Base-by-base conservation (phyloP, 495 filamentous ascomycete species). In the Umbilicaria muhlenbergii region DNA sequence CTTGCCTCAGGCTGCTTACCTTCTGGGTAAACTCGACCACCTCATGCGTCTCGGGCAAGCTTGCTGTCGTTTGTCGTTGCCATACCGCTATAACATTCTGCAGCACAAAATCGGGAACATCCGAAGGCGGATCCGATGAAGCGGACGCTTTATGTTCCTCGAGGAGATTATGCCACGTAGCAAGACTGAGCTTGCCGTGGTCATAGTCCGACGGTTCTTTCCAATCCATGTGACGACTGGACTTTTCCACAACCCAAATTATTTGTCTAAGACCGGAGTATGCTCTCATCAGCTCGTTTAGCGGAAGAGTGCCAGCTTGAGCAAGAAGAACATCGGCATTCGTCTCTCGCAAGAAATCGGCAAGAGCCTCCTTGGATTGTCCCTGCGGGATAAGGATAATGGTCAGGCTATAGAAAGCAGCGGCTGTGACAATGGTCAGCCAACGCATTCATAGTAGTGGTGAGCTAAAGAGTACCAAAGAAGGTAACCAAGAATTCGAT, bases 191-290 rank as follows among this genome's bases (percentile, higher is more conserved):
- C 40, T 67, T 75, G 35, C 77, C 72, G 21, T 79, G 77, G 34
- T 78, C 77, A 13, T 79, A 78, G 49, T 78, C 74, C 11, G 85
- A 85, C 2, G 86, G 76, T 51, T 86, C 83, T 55, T 86, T 76
- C 77, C 77, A 83, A 62, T 93, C 89, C 71, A 96, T 84, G 55
- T 99, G 91, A 48, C 77, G 74, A 62, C 83, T 95, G 31, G 84
- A 85, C 53, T 82, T 69, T 51, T 95, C 91, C 6, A 91, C 92
- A 3, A 95, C 88, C 85, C 87, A 96, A 45, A 95, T 70, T 12
- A 94, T 73, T 43, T 86, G 76, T 43, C 80, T 78, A 8, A 96
- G 66, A 38, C 74, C 70, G 11, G 74, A 64, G 55, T 81, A 83
- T 44, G 64, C 69, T 51, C 77, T 74, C 12, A 75, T 69, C 14